A percentile compares a stretch with the other conserved stretches of the same genome.
These are phyloP conservation scores for Hordeum pubiflorum DNA, from an alignment of 202 grass and related monocot genomes.

Conservation along the genomic window DNA sequence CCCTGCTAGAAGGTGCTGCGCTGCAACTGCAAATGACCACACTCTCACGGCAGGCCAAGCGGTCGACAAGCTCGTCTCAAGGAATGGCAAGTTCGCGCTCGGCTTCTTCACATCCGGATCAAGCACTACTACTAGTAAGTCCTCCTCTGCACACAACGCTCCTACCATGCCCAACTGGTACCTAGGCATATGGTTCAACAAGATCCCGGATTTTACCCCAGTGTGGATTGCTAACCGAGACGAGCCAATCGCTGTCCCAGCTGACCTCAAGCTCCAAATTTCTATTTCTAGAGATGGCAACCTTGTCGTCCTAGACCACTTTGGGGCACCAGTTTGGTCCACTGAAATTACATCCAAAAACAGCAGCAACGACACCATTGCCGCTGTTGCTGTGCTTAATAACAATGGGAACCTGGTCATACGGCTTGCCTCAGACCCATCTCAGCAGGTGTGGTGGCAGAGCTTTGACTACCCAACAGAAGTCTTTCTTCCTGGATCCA, in stretches of 20 bases:
- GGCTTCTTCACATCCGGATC: constrained; percentile 37
- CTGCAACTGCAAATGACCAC: not conserved
- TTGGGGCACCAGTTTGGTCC: constrained; percentile 26
- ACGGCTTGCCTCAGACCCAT: not conserved
- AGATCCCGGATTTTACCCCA: not conserved
- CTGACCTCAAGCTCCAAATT: not conserved
- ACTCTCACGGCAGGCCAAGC: not conserved
- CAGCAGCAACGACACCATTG: not conserved
- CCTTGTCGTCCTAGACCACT: constrained; percentile 31
- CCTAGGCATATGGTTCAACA: constrained; percentile 11
- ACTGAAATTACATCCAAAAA: constrained; percentile 8
- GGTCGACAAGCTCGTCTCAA: constrained; percentile 35
- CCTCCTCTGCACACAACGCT: not conserved
- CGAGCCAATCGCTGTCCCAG: constrained; percentile 11
- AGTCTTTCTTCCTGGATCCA: constrained; percentile 19
- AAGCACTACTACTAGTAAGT: constrained; percentile 25
- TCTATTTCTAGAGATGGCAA: constrained; percentile 26
- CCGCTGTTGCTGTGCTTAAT: not conserved
- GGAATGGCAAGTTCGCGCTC: constrained; percentile 30
- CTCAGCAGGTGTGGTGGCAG: constrained; percentile 33
- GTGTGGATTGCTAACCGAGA: constrained; percentile 53
- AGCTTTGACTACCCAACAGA: constrained; percentile 41
- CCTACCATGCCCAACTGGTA: constrained; percentile 22
- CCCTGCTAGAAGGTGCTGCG: not conserved
- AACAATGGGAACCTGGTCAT: constrained; percentile 48